Base-by-base conservation (phyloP, 2,329 filamentous ascomycete species). In the Didymella pinodella region DNA sequence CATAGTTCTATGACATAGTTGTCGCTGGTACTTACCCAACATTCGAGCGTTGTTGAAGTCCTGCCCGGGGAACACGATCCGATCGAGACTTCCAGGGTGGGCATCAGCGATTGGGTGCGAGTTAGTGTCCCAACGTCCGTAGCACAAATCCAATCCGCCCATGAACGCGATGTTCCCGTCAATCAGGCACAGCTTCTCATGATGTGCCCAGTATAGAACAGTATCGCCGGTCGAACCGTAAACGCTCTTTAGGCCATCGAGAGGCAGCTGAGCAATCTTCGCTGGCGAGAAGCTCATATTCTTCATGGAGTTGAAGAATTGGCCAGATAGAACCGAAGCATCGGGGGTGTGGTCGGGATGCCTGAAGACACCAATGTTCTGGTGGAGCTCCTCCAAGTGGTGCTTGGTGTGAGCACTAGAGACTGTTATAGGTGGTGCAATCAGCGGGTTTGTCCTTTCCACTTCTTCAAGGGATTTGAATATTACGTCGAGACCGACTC, bases 41-140 rank as follows among this genome's bases (percentile, higher is more conserved):
- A 96, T 87, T 50, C 84, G 84, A 25, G 92, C 92, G 67, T 97
- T 96, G 79, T 97, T 97, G 81, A 91, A 97, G 70, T 97, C 93
- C 73, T 97, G 93, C 0, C 93, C 93, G 0, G 92, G 91, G 76
- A 94, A 97, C 11, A 97, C 77, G 43, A 91, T 92, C 26, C 85
- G 81, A 58, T 92, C 86, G 25, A 96, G 74, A 74, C 96, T 86
- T 3, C 86, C 86, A 0, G 92, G 92, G 72, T 97, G 93, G 14
- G 88, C 88, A 77, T 96, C 92, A 4, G 92, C 86, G 63, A 97
- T 92, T 1, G 90, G 86, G 74, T 97, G 93, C 80, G 89, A 88
- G 75, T 91, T 91, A 7, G 91, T 96, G 69, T 97, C 93, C 75
- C 91, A 97, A 71, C 93, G 85, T 34, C 93, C 93, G 69, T 93